These are phyloP conservation scores for Boletus reticulatus DNA, from an alignment of 768 basidiomycete species.

Conservation along the genomic window DNA sequence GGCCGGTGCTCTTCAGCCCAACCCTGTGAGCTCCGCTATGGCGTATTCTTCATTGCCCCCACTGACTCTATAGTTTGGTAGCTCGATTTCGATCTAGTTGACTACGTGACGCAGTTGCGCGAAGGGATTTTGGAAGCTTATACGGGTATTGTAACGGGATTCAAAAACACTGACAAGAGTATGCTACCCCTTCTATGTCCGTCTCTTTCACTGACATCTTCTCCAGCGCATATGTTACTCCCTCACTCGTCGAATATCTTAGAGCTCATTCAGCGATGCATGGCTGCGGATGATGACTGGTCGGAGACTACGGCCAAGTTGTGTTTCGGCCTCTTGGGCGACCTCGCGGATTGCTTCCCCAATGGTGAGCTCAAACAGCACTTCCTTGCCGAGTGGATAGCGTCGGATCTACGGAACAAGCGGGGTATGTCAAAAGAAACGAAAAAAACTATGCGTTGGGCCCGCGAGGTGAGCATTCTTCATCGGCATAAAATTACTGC, in stretches of 20 bases:
- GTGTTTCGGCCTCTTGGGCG: conserved; percentile 85
- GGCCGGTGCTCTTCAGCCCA: conserved; percentile 84
- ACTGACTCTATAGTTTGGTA: conserved; percentile 22
- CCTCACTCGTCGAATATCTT: conserved; percentile 73
- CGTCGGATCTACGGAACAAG: conserved; percentile 67
- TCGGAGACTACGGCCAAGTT: conserved; percentile 74
- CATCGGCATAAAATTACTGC: not conserved
- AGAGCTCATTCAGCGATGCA: conserved; percentile 74
- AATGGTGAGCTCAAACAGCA: conserved; percentile 77
- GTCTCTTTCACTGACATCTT: not conserved
- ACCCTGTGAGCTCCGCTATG: conserved; percentile 58
- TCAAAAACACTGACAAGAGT: conserved; percentile 86
- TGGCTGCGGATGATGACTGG: conserved; percentile 74
- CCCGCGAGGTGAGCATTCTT: conserved; percentile 68
- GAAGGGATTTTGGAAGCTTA: conserved; percentile 98
- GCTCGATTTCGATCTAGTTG: conserved; percentile 88
- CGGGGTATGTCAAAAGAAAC: conserved; percentile 72
- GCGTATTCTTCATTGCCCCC: not conserved
- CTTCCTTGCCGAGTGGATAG: conserved; percentile 79
- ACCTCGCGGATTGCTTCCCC: conserved; percentile 87
- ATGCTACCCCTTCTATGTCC: not conserved
- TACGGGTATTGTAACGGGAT: conserved; percentile 87
- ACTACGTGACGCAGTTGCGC: conserved; percentile 86
- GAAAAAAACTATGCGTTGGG: conserved; percentile 91
- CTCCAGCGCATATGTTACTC: conserved; percentile 41